phyloP scores from a whole-genome alignment of 1,139 yeast species.

The Torulaspora pretoriensis region DNA sequence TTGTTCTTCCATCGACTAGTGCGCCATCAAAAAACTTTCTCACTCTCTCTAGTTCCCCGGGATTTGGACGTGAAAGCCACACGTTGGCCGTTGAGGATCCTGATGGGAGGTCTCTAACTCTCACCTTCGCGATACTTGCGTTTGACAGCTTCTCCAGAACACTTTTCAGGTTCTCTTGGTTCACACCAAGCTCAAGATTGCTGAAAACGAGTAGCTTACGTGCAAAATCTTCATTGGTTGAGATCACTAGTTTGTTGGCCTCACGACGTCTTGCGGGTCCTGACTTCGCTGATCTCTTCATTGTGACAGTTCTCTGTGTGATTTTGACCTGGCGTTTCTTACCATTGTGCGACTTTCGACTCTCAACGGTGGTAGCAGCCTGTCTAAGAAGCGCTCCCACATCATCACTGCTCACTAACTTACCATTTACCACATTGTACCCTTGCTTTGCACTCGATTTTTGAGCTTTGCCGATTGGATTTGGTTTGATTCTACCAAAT shows the following conservation, averaged over 20 bases:
- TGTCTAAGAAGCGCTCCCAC: conserved; percentile 29
- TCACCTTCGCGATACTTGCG: conserved; percentile 21
- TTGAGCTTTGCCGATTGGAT: conserved; percentile 3
- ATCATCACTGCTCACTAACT: conserved; percentile 27
- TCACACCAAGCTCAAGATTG: conserved; percentile 31
- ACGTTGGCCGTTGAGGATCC: conserved; percentile 34
- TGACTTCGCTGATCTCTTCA: conserved; percentile 1
- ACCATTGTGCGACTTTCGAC: conserved; percentile 6
- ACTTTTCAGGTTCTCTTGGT: conserved; percentile 22
- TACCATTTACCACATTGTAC: conserved; percentile 30
- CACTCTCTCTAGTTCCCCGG: conserved; percentile 23
- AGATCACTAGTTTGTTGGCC: conserved; percentile 23
- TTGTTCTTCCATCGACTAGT: conserved; percentile 31
- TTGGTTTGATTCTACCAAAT: conserved; percentile 14
- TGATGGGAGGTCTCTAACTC: conserved; percentile 30
- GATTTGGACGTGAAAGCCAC: conserved; percentile 21
- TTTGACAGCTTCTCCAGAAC: conserved; percentile 25
- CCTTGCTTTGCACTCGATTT: conserved; percentile 16
- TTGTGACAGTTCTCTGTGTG: conserved; percentile 1
- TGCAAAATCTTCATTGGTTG: conserved; percentile 17
- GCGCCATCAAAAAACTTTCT: conserved; percentile 29
- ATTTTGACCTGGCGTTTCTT: conserved; percentile 1
- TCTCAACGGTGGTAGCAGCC: conserved; percentile 17
- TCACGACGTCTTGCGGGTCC: neutral
- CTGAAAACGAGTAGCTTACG: conserved; percentile 22